phyloP scores from a whole-genome alignment of 176 grass and related monocot genomes.

The Echinochloa phyllopogon region DNA sequence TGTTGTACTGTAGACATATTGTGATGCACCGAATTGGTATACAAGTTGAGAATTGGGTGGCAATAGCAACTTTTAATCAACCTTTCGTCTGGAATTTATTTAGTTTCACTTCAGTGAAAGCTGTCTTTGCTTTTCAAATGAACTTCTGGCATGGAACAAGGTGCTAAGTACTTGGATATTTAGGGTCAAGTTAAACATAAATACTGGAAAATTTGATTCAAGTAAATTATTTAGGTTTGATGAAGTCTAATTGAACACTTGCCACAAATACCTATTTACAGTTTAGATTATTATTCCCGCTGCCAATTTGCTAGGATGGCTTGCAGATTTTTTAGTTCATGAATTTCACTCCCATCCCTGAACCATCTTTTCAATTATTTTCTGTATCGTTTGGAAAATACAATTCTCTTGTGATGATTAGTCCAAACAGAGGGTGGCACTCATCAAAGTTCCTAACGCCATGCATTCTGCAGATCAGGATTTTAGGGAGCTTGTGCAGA shows the following conservation, averaged over 20 bases:
- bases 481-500: slow-evolving; percentile 82
- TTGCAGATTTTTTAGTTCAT: background rate
- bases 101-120: background rate
- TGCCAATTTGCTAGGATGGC: background rate
- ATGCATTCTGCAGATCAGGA: slow-evolving; percentile 73
- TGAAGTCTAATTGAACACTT: background rate
- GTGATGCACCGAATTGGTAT: background rate
- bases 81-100: background rate
- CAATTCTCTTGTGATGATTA: background rate
- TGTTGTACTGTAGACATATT: background rate
- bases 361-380: background rate
- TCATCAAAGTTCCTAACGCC: background rate
- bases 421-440: background rate
- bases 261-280: background rate
- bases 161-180: background rate
- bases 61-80: background rate
- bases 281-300: background rate
- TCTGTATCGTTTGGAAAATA: too few relatives aligned
- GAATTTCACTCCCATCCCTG: background rate
- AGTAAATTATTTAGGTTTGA: background rate
- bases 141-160: background rate
- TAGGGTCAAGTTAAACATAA: background rate
- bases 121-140: background rate
- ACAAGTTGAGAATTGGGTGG: background rate
- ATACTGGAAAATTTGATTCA: background rate